These are phyloP conservation scores for Priceomyces haplophilus DNA, from an alignment of 805 yeast genomes.

Conservation along the genomic window DNA sequence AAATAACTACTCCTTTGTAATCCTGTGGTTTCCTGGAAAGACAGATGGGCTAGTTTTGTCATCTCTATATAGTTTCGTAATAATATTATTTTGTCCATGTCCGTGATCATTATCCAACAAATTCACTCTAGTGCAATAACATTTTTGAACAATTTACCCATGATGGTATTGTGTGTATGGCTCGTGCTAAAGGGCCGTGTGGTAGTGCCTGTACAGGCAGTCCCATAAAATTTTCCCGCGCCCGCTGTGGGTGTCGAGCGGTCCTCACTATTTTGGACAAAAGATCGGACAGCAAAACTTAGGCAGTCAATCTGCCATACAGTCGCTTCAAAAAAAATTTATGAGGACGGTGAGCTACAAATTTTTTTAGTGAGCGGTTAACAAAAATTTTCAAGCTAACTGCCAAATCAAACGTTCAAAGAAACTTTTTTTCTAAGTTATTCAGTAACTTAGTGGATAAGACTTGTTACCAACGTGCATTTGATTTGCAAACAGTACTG, in stretches of 20 bases:
- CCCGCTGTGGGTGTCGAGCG: not conserved
- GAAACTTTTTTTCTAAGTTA: slow-evolving; percentile 2
- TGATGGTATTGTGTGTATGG: no score
- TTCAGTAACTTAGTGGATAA: slow-evolving; percentile 2
- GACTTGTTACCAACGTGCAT: slow-evolving; percentile 2
- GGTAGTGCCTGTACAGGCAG: not conserved
- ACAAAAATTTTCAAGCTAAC: slow-evolving; percentile 5
- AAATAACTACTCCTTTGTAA: no score
- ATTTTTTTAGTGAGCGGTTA: slow-evolving; percentile 6
- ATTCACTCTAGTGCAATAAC: no score
- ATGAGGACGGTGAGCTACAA: slow-evolving; percentile 1
- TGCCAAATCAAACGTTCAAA: slow-evolving; percentile 3
- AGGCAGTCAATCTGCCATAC: not conserved
- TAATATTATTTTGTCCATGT: no score
- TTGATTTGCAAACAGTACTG: not conserved
- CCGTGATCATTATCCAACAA: no score
- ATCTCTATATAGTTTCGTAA: no score
- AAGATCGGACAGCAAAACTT: not conserved
- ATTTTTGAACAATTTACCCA: no score
- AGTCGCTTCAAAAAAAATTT: slow-evolving; percentile 4
- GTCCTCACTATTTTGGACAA: not conserved
- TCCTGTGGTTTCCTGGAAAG: no score
- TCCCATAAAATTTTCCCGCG: not conserved
- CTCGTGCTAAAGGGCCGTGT: not conserved
- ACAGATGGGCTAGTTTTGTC: no score